Evolutionary conservation across 2,329 filamentous ascomycete species (phyloP), one percentile per base, ranked within the genome.

Genomic region (Aspergillus unguis): DNA sequence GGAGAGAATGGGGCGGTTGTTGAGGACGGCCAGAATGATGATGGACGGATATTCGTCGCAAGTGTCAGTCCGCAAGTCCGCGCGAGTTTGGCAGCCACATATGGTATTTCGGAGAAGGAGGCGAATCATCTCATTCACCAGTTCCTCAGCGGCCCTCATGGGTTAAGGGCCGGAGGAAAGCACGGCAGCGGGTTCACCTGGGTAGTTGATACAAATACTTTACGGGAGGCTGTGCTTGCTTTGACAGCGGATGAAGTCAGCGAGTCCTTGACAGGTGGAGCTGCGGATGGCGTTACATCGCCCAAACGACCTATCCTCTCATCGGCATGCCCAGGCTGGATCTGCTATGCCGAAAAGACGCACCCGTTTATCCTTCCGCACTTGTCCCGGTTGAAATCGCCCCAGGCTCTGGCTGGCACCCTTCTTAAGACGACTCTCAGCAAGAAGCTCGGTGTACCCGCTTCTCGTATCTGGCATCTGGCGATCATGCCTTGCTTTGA

Each of bases 401-500:
- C 94, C 10, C 94, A 99, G 71, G 92, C 94, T 27, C 75, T 99
- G 48, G 87, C 89, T 58, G 94, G 94, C 9, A 96, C 91, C 0
- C 79, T 97, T 38, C 71, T 99, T 50, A 99, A 99, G 73, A 92
- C 90, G 0, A 83, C 88, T 0, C 75, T 99, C 33, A 90, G 87
- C 70, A 84, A 83, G 60, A 80, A 77, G 48, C 80, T 92, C 56
- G 83, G 83, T 32, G 84, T 96, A 44, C 72, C 86, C 1, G 87
- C 91, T 0, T 85, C 86, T 57, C 84, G 85, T 61, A 91, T 99
- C 68, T 99, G 92, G 90, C 92, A 97, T 71, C 73, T 97, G 48
- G 90, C 92, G 9, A 80, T 99, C 42, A 99, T 99, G 94, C 94
- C 94, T 23, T 99, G 94, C 71, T 97, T 99, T 70, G 94, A 99